phyloP scores from a whole-genome alignment of 106 monocot species.

The Dendrobium nobile region DNA sequence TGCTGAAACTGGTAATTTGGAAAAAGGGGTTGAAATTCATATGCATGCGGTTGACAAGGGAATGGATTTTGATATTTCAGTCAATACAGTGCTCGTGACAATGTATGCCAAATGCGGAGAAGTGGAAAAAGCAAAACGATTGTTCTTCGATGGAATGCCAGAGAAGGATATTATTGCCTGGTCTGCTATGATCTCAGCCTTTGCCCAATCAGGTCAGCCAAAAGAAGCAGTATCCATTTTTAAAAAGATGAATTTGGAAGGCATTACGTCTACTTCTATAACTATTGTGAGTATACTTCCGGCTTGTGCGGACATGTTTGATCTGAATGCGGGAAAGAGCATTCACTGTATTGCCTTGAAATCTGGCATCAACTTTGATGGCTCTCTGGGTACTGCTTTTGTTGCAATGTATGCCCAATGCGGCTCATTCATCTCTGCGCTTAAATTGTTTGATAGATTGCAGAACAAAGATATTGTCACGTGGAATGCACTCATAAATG shows the following conservation, averaged over 20 bases:
- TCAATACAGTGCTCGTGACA: constrained; percentile 41
- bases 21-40: constrained; percentile 44
- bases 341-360: constrained; percentile 46
- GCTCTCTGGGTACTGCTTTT: constrained; percentile 43
- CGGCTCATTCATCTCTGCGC: constrained; percentile 42
- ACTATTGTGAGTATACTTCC: constrained; percentile 48
- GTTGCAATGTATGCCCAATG: constrained; percentile 67
- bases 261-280: constrained; percentile 34
- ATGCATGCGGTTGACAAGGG: constrained; percentile 22
- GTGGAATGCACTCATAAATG: constrained; percentile 79
- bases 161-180: constrained; percentile 65
- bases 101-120: constrained; percentile 68
- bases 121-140: constrained; percentile 28
- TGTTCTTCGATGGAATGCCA: constrained; percentile 53
- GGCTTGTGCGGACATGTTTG: constrained; percentile 54
- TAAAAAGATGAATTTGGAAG: constrained; percentile 37
- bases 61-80: constrained; percentile 28
- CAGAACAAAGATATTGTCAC: constrained; percentile 33
- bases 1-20: constrained; percentile 49
- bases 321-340: constrained; percentile 42
- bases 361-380: constrained; percentile 21
- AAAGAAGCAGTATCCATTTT: constrained; percentile 41
- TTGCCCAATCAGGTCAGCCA: constrained; percentile 32
- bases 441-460: constrained; percentile 40
- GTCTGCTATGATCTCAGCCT: constrained; percentile 77